These are phyloP conservation scores for Plectranthus barbatus DNA, from an alignment of 257 asterid genomes.

Conservation along the genomic window DNA sequence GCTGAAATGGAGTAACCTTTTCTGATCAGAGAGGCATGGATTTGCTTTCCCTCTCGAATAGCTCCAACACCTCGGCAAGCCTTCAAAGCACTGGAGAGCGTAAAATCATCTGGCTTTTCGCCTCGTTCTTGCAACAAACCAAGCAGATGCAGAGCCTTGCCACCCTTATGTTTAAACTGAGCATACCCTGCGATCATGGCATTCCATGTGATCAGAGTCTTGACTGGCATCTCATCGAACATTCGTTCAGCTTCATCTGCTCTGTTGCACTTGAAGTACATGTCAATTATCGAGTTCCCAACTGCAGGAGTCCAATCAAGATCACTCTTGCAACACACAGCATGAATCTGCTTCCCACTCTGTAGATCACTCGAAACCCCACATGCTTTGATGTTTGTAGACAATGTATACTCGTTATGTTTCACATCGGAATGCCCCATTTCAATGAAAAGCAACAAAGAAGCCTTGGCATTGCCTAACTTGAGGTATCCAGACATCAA, in stretches of 20 bases:
- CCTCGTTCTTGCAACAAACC: conserved; percentile 37
- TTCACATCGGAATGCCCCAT: conserved; percentile 31
- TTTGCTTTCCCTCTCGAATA: conserved; percentile 38
- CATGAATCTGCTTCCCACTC: conserved; percentile 24
- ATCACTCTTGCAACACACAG: conserved; percentile 40
- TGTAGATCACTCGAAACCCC: conserved; percentile 22
- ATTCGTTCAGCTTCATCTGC: conserved; percentile 33
- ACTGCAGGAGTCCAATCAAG: conserved; percentile 38
- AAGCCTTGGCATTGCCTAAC: conserved; percentile 21
- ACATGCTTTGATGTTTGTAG: conserved; percentile 51
- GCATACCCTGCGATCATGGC: conserved; percentile 48
- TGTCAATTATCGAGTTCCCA: conserved; percentile 13
- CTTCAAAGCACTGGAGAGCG: conserved; percentile 52
- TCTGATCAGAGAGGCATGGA: conserved; percentile 38
- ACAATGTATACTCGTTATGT: conserved; percentile 34
- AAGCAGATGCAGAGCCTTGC: conserved; percentile 33
- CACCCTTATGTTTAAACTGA: conserved; percentile 20
- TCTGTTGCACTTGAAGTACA: conserved; percentile 41
- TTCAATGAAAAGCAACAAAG: conserved; percentile 27
- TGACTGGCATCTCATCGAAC: conserved; percentile 32
- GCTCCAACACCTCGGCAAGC: conserved; percentile 32
- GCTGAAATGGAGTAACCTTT: conserved; percentile 32
- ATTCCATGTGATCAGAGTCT: conserved; percentile 24
- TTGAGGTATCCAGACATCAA: conserved; percentile 42
- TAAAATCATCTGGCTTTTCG: conserved; percentile 47